Percentiles rank a stretch among this genome's conserved stretches.
These are phyloP conservation scores for Talaromyces pinophilus DNA, from an alignment of 2,329 filamentous ascomycete genomes.

Conservation along the genomic window DNA sequence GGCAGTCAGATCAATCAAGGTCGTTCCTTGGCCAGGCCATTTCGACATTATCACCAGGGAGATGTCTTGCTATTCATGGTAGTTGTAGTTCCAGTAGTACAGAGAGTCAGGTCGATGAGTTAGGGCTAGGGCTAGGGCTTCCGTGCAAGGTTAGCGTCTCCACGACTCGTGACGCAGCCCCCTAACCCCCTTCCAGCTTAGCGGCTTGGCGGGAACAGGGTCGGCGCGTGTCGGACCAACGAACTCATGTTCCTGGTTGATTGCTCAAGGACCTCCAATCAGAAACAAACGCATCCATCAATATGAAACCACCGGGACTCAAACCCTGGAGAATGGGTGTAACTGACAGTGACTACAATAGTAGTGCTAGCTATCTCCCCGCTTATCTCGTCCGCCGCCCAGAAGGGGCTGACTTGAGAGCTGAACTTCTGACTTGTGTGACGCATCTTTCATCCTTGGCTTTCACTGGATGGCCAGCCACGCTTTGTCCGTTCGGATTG, in stretches of 20 bases:
- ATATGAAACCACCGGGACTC: conserved; percentile 4
- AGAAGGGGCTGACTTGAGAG: neutral
- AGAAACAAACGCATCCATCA: neutral
- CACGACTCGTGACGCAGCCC: neutral
- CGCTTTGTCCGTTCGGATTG: conserved; percentile 2
- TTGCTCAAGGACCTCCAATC: neutral
- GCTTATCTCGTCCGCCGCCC: too few species aligned
- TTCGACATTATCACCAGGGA: too few species aligned
- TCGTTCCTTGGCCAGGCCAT: too few species aligned
- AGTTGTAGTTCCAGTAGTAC: neutral
- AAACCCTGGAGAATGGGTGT: neutral
- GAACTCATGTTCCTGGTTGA: neutral
- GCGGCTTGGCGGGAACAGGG: neutral
- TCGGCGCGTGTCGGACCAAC: neutral
- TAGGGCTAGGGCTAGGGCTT: conserved; percentile 13
- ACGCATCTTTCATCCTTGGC: neutral
- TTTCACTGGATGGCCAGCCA: conserved; percentile 1
- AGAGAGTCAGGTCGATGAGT: neutral
- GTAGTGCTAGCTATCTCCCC: neutral
- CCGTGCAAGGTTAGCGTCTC: neutral
- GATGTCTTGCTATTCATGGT: neutral
- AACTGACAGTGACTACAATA: neutral
- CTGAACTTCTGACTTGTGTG: conserved; percentile 2
- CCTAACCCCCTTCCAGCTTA: neutral
- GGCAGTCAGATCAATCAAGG: neutral